These are phyloP conservation scores for Kalmusia sp. DNA, from an alignment of 2,329 filamentous ascomycete species.

Conservation along the genomic window DNA sequence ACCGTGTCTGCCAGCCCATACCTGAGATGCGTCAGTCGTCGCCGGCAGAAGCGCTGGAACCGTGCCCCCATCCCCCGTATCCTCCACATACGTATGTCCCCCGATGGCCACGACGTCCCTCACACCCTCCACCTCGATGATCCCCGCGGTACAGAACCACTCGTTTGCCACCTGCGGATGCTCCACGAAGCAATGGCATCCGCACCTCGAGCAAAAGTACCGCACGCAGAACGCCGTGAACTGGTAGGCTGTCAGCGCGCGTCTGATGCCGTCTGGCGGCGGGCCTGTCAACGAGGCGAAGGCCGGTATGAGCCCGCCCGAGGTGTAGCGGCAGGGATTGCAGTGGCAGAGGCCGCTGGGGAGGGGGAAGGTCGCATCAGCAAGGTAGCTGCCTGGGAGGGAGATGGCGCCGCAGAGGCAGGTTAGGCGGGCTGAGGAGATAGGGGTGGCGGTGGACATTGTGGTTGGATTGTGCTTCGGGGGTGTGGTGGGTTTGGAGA, in stretches of 20 bases:
- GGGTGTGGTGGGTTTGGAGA: too few species aligned
- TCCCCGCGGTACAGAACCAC: background rate
- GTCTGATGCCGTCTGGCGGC: background rate
- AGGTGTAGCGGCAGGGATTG: conserved; percentile 2
- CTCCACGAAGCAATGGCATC: conserved; percentile 2
- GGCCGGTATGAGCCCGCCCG: background rate
- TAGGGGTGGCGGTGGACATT: background rate
- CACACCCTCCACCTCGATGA: background rate
- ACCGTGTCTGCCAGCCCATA: background rate
- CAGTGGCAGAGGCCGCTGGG: background rate
- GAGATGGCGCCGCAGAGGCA: background rate
- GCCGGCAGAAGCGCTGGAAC: background rate
- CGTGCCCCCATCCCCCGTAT: background rate
- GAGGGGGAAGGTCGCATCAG: background rate
- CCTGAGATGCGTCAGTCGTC: background rate
- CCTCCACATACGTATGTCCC: background rate
- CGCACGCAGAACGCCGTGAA: background rate
- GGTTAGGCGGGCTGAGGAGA: background rate
- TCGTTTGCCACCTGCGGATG: background rate
- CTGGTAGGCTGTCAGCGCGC: background rate
- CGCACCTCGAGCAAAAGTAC: background rate
- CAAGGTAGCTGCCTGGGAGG: background rate
- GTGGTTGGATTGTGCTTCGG: too few species aligned
- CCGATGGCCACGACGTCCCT: background rate
- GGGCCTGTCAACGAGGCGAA: background rate